phyloP scores from a whole-genome alignment of 345 rosid species.

The Aegle marmelos region DNA sequence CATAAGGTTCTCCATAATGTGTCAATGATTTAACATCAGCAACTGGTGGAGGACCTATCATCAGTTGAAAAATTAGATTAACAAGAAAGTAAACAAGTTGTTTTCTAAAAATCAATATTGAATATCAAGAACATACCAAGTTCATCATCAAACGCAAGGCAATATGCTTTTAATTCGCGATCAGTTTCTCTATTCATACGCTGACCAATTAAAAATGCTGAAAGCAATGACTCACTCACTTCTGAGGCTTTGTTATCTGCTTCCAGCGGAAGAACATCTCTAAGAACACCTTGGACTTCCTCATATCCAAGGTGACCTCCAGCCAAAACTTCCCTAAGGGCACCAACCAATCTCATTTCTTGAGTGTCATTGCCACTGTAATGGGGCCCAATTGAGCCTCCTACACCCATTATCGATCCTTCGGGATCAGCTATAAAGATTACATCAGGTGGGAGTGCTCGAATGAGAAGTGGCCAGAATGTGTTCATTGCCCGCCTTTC shows the following conservation, averaged over 20 bases:
- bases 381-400: constrained; percentile 72
- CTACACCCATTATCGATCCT: constrained; percentile 76
- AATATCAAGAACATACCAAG: constrained; percentile 48
- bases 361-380: constrained; percentile 61
- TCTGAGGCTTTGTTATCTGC: constrained; percentile 38
- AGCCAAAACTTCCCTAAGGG: constrained; percentile 85
- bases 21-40: constrained; percentile 94
- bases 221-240: constrained; percentile 82
- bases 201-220: constrained; percentile 95
- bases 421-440: constrained; percentile 94
- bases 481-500: constrained; percentile 68
- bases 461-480: constrained; percentile 76
- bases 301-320: constrained; percentile 96
- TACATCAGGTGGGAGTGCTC: constrained; percentile 76
- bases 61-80: constrained; percentile 19
- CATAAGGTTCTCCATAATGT: constrained; percentile 98
- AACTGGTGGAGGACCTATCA: constrained; percentile 71
- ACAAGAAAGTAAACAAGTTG: constrained; percentile 1
- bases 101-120: neutral
- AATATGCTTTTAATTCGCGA: constrained; percentile 91
- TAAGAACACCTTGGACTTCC: constrained; percentile 86
- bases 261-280: constrained; percentile 78
- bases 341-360: constrained; percentile 97
- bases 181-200: constrained; percentile 97
- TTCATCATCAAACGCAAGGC: constrained; percentile 96